Evolutionary conservation across 2,329 filamentous ascomycete genomes (phyloP), one percentile per base, ranked within the genome.

Genomic region (Sclerotinia minor): DNA sequence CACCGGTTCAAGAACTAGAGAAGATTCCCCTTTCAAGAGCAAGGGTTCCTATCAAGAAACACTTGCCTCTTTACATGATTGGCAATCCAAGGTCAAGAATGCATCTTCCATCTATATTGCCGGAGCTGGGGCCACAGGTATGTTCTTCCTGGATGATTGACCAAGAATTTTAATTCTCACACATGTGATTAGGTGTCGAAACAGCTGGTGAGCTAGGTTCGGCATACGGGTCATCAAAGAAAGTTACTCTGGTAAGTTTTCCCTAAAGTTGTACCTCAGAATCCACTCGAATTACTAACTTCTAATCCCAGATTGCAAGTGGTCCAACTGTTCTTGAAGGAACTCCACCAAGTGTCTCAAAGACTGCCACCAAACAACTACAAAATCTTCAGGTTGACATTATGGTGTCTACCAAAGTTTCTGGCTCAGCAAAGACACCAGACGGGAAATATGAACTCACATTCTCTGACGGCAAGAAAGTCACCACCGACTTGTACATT

Each of bases 401-500:
- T 63, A 78, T 77, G 64, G 78, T 78, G 54, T 76, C 77, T 52
- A 79, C 82, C 1, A 79, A 80, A 57, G 83, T 86, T 26, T 72
- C 75, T 2, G 73, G 73, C 17, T 74, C 79, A 24, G 73, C 75
- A 21, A 72, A 74, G 15, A 73, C 79, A 55, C 73, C 77, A 1
- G 79, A 81, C 70, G 84, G 83, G 69, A 81, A 80, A 73, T 83
- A 81, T 3, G 80, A 83, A 74, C 78, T 88, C 45, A 76, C 76
- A 47, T 79, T 88, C n/a, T 77, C 78, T 41, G 77, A 75, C 69
- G 83, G 83, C 67, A 79, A 83, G 68, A 82, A 77, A 65, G 72
- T 88, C 69, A 73, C 74, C 17, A 83, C 84, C 1, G 86, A 89
- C 71, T 69, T 84, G 26, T 85, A 85, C 75, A 78, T 89, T 59